These are phyloP conservation scores for Nicotiana obtusifolia DNA, from an alignment of 257 asterid species.

Conservation along the genomic window DNA sequence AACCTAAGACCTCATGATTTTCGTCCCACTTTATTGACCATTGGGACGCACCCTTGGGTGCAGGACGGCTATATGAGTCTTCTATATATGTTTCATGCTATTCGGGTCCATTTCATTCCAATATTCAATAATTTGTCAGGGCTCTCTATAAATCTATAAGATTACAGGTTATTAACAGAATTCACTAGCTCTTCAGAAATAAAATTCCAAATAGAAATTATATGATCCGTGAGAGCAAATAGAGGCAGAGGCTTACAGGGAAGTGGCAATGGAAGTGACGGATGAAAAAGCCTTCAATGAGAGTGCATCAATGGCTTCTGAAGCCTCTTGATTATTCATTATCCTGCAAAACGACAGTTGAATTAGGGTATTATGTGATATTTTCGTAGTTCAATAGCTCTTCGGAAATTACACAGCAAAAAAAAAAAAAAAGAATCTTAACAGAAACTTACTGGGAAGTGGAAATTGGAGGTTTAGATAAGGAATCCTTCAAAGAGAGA, in stretches of 20 bases:
- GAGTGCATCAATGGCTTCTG: not conserved
- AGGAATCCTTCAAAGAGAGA: not conserved
- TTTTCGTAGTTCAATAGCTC: not conserved
- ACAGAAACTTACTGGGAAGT: not conserved
- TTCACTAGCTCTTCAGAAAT: not conserved
- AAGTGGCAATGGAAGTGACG: not conserved
- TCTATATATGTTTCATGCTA: not conserved
- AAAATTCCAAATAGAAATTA: not conserved
- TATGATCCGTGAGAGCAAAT: not conserved
- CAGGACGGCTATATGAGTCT: not conserved
- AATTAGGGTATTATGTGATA: not conserved
- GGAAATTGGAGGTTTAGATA: not conserved
- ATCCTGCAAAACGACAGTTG: not conserved
- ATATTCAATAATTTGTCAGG: not conserved
- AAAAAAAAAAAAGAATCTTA: too few species aligned
- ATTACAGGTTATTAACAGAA: not conserved
- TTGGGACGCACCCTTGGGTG: too few species aligned
- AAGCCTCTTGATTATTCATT: not conserved
- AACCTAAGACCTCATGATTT: too few species aligned
- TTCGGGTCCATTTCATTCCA: not conserved
- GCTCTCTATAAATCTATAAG: not conserved
- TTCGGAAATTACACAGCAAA: too few species aligned
- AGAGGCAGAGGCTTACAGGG: not conserved
- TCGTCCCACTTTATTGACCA: too few species aligned
- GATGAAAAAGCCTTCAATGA: not conserved